Conservation (phyloP, 176 grass and related monocot species). For the Oryza coarctata region DNA sequence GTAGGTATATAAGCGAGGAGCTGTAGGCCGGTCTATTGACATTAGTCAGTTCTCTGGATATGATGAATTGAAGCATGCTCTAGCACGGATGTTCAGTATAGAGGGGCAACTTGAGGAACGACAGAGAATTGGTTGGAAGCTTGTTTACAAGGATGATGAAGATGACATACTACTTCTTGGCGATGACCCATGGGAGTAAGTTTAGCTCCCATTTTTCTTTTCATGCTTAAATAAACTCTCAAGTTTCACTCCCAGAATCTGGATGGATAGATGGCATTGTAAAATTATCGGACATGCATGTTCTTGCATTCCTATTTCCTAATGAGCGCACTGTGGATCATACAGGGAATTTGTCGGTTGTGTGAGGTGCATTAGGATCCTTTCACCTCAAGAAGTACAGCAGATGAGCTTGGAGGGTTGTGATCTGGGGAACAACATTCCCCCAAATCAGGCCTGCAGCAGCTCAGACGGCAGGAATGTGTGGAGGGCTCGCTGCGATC, state of each 20-base stretch:
- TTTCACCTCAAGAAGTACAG: constrained; percentile 75
- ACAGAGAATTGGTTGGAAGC: constrained; percentile 69
- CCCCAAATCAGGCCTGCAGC: constrained; percentile 61
- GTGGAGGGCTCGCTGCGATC: constrained; percentile 69
- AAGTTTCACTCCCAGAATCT: background rate
- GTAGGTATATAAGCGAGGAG: constrained; percentile 71
- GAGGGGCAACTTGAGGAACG: constrained; percentile 74
- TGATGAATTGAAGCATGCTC: constrained; percentile 56
- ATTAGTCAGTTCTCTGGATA: constrained; percentile 64
- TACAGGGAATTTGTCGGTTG: constrained; percentile 81
- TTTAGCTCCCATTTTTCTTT: constrained; percentile 5
- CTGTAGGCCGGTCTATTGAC: constrained; percentile 67
- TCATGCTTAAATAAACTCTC: background rate
- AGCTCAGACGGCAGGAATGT: constrained; percentile 65
- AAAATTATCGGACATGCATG: background rate
- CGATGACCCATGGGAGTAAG: constrained; percentile 81
- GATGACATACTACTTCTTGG: constrained; percentile 74
- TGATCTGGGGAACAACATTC: constrained; percentile 57
- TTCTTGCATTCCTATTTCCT: constrained; percentile 1
- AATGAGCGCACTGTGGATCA: background rate
- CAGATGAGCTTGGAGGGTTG: constrained; percentile 79
- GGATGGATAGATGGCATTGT: background rate
- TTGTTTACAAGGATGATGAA: constrained; percentile 69
- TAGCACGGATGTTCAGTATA: constrained; percentile 66
- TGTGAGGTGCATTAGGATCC: constrained; percentile 66